A percentile compares a stretch with the other conserved stretches of the same genome.
Conservation (phyloP, 2,329 filamentous ascomycete genomes). For the Aspergillus tubingensis region DNA sequence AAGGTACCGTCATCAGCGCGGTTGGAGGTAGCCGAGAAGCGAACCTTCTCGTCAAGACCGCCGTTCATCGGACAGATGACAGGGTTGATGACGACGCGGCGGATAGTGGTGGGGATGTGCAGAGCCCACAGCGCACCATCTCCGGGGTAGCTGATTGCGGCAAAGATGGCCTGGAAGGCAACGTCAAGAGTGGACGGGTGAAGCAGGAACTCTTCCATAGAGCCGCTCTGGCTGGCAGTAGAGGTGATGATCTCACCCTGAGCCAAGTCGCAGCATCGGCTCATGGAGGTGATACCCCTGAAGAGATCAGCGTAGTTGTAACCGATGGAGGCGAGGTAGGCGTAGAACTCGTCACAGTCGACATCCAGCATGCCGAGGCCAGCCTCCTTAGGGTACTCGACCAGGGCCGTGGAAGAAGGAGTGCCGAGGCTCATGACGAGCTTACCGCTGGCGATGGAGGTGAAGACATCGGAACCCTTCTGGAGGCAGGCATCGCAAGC, state of each 20-base stretch:
- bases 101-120: background rate
- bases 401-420: background rate
- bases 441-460: background rate
- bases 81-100: background rate
- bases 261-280: too few species aligned
- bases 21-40: background rate
- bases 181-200: constrained; percentile 3
- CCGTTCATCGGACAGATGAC: background rate
- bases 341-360: background rate
- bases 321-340: background rate
- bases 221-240: background rate
- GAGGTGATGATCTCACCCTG: background rate
- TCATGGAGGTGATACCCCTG: background rate
- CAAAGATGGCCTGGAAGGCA: constrained; percentile 1
- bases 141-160: background rate
- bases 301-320: background rate
- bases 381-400: background rate
- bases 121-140: background rate
- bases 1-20: background rate
- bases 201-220: background rate
- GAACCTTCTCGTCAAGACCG: background rate
- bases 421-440: background rate
- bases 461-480: background rate
- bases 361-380: background rate
- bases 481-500: background rate